Conservation (phyloP, 1,284 basidiomycete species). For the Trametes pubescens region DNA sequence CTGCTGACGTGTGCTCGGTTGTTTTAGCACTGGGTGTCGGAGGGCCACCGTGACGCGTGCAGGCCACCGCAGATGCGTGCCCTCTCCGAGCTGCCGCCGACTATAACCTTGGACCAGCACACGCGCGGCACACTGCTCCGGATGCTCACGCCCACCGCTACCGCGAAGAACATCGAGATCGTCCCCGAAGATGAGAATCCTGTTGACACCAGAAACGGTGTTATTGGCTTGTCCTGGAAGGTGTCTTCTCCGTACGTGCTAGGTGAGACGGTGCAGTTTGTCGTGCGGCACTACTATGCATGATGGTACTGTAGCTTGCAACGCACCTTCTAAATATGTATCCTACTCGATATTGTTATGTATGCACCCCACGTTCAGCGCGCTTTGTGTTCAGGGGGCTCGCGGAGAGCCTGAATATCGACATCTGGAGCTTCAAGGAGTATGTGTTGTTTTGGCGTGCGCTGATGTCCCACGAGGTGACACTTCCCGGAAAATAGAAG, state of each 20-base stretch:
- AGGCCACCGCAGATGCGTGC: background rate
- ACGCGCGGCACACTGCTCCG: background rate
- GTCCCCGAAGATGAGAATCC: background rate
- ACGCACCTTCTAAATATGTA: too few species aligned
- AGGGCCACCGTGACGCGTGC: background rate
- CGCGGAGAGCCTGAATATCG: too few species aligned
- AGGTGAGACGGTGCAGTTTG: background rate
- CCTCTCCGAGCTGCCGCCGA: background rate
- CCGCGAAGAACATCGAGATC: background rate
- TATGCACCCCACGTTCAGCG: too few species aligned
- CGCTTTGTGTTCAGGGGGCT: too few species aligned
- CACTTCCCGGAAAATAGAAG: too few species aligned
- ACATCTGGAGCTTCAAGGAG: too few species aligned
- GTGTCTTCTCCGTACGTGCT: background rate
- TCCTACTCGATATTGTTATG: too few species aligned
- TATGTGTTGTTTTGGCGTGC: too few species aligned
- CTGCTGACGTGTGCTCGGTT: too few species aligned
- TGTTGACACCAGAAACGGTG: background rate
- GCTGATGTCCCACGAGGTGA: too few species aligned
- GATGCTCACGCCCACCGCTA: background rate
- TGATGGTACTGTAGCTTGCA: too few species aligned
- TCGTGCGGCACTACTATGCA: background rate
- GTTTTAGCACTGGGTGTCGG: background rate
- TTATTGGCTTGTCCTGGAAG: background rate
- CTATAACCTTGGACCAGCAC: background rate